Evolutionary conservation across 768 basidiomycete species (phyloP), one percentile per base, ranked within the genome.

Genomic region (Chalciporus pseudorubinellus): DNA sequence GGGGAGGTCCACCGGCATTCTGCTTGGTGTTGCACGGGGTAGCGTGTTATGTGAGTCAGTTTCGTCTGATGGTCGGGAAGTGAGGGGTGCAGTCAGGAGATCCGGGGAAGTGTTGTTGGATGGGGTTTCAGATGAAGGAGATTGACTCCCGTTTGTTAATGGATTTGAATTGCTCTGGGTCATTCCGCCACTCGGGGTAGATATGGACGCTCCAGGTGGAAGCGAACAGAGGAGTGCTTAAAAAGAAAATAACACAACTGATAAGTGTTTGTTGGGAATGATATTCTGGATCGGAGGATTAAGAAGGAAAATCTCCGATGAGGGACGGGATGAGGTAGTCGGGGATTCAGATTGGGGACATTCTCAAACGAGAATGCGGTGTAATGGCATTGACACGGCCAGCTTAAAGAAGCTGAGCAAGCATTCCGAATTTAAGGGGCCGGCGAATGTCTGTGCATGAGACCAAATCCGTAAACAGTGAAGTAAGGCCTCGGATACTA

Each of bases 161-260:
- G 78, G 72, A 48, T 70, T 72, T 18, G 75, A 73, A 56, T 73
- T 74, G 67, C 70, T 71, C 66, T 76, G 74, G 50, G 80, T 77
- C 82, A 84, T 83, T 45, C 43, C 38, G 40, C 34, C 44, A 39
- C 39, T 39, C 46, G 46, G 48, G 48, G 56, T 38, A 46, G 47
- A 61, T 58, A 55, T 53, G 45, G 54, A 9, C 59, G 49, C 38
- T 55, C 56, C 57, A 60, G 61, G 60, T 62, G 58, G 58, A 52
- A 31, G 50, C 55, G 52, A 43, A 48, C 44, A 50, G 52, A 50
- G 66, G 51, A 58, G 61, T 64, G 48, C 56, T 54, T 60, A 55
- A 62, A 64, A 70, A 68, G 56, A 58, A 52, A 55, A 7, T 29
- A 19, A 50, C 12, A n/a, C 48, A 52, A 43, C 39, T 31, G 48